Evolutionary conservation across 345 rosid genomes (phyloP).

Genomic region (Rhodamnia rubescens): DNA sequence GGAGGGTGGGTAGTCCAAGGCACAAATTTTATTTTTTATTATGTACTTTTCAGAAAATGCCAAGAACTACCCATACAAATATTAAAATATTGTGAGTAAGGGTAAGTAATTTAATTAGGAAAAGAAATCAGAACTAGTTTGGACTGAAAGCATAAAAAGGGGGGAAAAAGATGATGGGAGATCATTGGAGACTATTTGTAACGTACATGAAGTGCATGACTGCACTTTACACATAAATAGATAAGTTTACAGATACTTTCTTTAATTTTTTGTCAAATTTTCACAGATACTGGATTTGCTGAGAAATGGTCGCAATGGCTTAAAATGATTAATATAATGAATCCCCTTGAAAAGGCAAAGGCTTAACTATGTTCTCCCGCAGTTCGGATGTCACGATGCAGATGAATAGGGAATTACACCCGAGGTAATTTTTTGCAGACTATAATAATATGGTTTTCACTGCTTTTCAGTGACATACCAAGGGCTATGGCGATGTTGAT

Average conservation of each 20-base stretch:
- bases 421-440: neutral
- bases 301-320: neutral
- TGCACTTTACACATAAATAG: neutral
- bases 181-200: neutral
- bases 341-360: neutral
- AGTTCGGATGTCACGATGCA: neutral
- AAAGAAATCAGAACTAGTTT: neutral
- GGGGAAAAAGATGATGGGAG: neutral
- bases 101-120: neutral
- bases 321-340: neutral
- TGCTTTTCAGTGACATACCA: conserved; percentile 28
- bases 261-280: neutral
- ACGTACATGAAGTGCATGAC: neutral
- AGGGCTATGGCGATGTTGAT: conserved; percentile 74
- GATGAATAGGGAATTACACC: neutral
- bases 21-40: neutral
- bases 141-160: neutral
- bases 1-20: neutral
- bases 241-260: neutral
- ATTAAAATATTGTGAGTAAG: neutral
- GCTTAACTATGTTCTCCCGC: neutral
- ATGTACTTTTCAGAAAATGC: neutral
- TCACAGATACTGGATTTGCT: neutral
- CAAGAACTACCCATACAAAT: neutral
- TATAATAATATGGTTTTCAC: neutral